phyloP scores from a whole-genome alignment of 2,329 filamentous ascomycete species.

The Malbranchea cinnamomea region DNA sequence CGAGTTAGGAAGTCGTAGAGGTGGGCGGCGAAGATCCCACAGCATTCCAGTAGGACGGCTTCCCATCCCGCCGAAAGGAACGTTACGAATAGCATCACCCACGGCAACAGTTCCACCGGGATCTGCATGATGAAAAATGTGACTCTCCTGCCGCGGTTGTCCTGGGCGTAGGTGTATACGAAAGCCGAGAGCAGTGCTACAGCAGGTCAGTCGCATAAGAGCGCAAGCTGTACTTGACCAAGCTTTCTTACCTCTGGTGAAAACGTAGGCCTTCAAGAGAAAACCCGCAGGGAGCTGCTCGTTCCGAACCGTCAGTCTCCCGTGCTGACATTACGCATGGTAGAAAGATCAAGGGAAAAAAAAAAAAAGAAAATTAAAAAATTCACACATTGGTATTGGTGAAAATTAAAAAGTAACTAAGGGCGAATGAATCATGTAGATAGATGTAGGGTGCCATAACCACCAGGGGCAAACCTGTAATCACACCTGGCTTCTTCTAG shows the following conservation, averaged over 20 bases:
- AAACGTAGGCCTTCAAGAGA: slow-evolving; percentile 18
- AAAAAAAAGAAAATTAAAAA: slow-evolving; percentile 3
- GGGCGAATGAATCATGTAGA: slow-evolving; percentile 9
- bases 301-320: slow-evolving; percentile 6
- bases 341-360: slow-evolving; percentile 1
- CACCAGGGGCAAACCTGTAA: slow-evolving; percentile 44
- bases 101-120: slow-evolving; percentile 66
- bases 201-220: slow-evolving; percentile 30
- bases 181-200: slow-evolving; percentile 63
- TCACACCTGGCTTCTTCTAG: slow-evolving; percentile 42
- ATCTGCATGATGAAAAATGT: slow-evolving; percentile 74
- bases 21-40: slow-evolving; percentile 77
- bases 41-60: slow-evolving; percentile 48
- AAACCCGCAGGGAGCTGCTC: slow-evolving; percentile 29
- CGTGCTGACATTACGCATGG: neutral
- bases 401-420: no score
- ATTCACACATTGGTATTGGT: no score
- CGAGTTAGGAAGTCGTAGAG: slow-evolving; percentile 79
- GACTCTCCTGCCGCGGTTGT: slow-evolving; percentile 61
- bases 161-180: slow-evolving; percentile 71
- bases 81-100: slow-evolving; percentile 60
- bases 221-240: slow-evolving; percentile 2
- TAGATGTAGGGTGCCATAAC: slow-evolving; percentile 51
- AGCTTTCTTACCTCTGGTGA: slow-evolving; percentile 22
- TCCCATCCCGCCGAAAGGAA: slow-evolving; percentile 50